Evolutionary conservation across 2,329 filamentous ascomycete genomes (phyloP).

Genomic region (Fusarium sp.): DNA sequence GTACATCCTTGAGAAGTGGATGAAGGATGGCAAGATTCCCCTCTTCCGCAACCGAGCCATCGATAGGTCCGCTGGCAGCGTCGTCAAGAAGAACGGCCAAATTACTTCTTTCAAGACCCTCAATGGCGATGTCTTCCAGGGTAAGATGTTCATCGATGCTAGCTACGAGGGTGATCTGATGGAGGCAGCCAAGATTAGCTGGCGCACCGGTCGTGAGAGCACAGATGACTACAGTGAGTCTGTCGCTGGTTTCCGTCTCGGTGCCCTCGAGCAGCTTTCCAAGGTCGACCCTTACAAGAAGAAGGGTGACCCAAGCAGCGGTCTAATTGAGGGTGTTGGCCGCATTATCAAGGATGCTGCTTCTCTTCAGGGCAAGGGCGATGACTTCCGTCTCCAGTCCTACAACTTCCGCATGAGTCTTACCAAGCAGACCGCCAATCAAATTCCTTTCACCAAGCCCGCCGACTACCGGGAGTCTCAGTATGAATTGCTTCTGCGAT

Average conservation of each 20-base stretch:
- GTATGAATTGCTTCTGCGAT: constrained; percentile 35
- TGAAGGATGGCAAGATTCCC: constrained; percentile 34
- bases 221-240: constrained; percentile 22
- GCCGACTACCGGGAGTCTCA: constrained; percentile 28
- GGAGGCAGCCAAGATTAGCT: constrained; percentile 34
- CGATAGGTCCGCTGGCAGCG: constrained; percentile 16
- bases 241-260: constrained; percentile 25
- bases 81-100: constrained; percentile 25
- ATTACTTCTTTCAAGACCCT: constrained; percentile 33
- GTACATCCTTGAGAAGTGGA: constrained; percentile 31
- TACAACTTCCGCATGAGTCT: constrained; percentile 38
- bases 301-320: constrained; percentile 21
- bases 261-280: constrained; percentile 4
- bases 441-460: constrained; percentile 30
- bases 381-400: constrained; percentile 30
- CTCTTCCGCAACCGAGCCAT: constrained; percentile 33
- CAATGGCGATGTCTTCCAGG: constrained; percentile 17
- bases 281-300: constrained; percentile 27
- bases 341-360: constrained; percentile 16
- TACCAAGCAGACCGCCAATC: constrained; percentile 17
- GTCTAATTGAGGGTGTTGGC: constrained; percentile 24
- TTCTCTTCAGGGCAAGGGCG: constrained; percentile 11
- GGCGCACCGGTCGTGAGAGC: constrained; percentile 31
- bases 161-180: constrained; percentile 40
- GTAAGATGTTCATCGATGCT: constrained; percentile 40